Conservation (phyloP, 2,329 filamentous ascomycete genomes). For the Epichloe hybrida region DNA sequence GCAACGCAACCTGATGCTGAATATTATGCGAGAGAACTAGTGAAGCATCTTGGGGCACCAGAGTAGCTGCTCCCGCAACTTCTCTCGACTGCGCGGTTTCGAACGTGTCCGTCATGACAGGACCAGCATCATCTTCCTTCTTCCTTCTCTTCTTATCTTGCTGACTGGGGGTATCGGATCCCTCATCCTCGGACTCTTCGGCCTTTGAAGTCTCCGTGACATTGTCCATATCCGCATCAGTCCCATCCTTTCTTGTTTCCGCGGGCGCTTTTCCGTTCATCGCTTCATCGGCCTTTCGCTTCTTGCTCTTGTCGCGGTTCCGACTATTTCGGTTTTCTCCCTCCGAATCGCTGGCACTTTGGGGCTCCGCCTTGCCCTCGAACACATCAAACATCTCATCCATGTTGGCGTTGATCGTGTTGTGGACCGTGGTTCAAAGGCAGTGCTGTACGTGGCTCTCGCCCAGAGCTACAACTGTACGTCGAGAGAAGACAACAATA, state of each 20-base stretch:
- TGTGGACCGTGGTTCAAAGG: background rate
- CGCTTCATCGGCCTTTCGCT: constrained; percentile 72
- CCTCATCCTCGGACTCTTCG: constrained; percentile 20
- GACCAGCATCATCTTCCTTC: constrained; percentile 50
- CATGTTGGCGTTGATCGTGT: constrained; percentile 30
- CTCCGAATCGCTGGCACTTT: constrained; percentile 31
- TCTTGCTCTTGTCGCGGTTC: constrained; percentile 55
- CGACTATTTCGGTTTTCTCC: constrained; percentile 34
- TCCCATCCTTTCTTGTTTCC: constrained; percentile 7
- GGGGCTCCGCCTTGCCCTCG: constrained; percentile 41
- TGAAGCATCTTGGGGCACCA: constrained; percentile 49
- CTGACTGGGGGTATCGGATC: constrained; percentile 32
- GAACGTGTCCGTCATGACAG: constrained; percentile 84
- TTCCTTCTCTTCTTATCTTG: constrained; percentile 49
- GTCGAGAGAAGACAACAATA: background rate
- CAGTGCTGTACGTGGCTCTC: background rate
- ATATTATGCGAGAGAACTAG: constrained; percentile 93
- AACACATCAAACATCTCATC: constrained; percentile 78
- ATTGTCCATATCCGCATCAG: constrained; percentile 26
- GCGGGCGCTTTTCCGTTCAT: constrained; percentile 39
- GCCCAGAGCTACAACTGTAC: background rate
- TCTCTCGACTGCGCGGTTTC: constrained; percentile 91
- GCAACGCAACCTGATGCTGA: constrained; percentile 91
- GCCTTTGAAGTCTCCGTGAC: constrained; percentile 27
- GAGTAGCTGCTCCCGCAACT: constrained; percentile 64